Percentiles rank a stretch among this genome's conserved stretches.
phyloP scores from a whole-genome alignment of 148 eudicot species.

The Rhododendron ovatum region DNA sequence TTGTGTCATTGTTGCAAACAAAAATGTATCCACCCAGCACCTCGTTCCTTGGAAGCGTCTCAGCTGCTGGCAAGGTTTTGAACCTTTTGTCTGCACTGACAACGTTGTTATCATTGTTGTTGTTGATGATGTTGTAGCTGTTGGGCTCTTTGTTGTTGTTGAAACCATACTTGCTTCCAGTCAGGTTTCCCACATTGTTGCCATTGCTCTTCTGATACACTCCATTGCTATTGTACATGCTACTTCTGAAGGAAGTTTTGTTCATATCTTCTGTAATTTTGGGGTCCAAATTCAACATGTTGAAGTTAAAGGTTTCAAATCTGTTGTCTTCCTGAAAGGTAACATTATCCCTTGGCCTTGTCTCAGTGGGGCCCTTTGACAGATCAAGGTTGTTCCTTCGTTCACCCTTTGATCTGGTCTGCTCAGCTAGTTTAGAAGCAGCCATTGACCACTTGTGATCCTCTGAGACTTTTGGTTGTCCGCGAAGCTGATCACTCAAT shows the following conservation, averaged over 20 bases:
- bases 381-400: slow-evolving; percentile 83
- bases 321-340: slow-evolving; percentile 83
- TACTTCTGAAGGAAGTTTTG: slow-evolving; percentile 49
- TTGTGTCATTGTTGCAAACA: slow-evolving; percentile 86
- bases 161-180: slow-evolving; percentile 50
- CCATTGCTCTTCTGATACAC: slow-evolving; percentile 54
- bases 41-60: slow-evolving; percentile 89
- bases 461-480: slow-evolving; percentile 69
- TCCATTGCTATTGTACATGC: slow-evolving; percentile 56
- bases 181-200: slow-evolving; percentile 49
- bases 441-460: slow-evolving; percentile 94
- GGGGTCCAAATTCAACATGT: slow-evolving; percentile 69
- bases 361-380: slow-evolving; percentile 60
- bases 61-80: slow-evolving; percentile 96
- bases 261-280: slow-evolving; percentile 30
- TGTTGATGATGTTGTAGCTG: slow-evolving; percentile 27
- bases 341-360: slow-evolving; percentile 64
- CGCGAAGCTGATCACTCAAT: slow-evolving; percentile 90
- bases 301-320: slow-evolving; percentile 75
- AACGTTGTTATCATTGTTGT: slow-evolving; percentile 38
- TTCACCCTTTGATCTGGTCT: slow-evolving; percentile 81
- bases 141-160: slow-evolving; percentile 53
- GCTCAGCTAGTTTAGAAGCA: slow-evolving; percentile 91
- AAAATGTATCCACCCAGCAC: slow-evolving; percentile 96
- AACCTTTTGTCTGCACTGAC: slow-evolving; percentile 76